phyloP scores from a whole-genome alignment of 225 moss, liverwort and hornwort species.

The Marchantia paleacea region DNA sequence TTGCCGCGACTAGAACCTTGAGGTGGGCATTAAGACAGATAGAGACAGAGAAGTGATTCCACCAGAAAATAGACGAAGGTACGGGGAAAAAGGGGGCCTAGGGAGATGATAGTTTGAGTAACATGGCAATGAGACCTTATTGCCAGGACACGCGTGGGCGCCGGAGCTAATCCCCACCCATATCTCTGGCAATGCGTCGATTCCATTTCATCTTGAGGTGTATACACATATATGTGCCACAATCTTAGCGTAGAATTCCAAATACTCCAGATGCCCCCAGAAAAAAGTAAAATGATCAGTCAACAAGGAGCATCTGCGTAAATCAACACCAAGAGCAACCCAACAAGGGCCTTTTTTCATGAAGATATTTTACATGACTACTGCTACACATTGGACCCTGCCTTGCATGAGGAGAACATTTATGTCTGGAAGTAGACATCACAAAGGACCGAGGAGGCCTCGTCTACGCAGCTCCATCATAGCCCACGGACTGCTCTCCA shows the following conservation, averaged over 20 bases:
- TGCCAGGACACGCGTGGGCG: not conserved
- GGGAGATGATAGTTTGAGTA: not conserved
- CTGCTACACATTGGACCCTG: slow-evolving; percentile 49
- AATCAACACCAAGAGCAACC: slow-evolving; percentile 33
- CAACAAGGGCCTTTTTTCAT: slow-evolving; percentile 44
- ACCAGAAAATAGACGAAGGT: not conserved
- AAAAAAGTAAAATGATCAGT: not conserved
- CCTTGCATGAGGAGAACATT: slow-evolving; percentile 43
- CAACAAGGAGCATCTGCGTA: slow-evolving; percentile 14
- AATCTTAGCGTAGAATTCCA: slow-evolving; percentile 1
- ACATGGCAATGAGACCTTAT: not conserved
- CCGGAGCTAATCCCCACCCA: not conserved
- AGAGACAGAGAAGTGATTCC: no score
- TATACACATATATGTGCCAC: not conserved
- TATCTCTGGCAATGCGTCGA: not conserved
- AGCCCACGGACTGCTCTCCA: slow-evolving; percentile 28
- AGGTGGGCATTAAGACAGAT: no score
- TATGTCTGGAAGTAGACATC: slow-evolving; percentile 35
- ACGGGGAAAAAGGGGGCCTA: not conserved
- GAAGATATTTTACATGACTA: slow-evolving; percentile 71
- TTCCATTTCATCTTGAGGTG: not conserved
- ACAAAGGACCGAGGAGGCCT: slow-evolving; percentile 30
- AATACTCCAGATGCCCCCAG: not conserved
- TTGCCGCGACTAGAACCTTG: no score
- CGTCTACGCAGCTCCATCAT: slow-evolving; percentile 30